These are phyloP conservation scores for Backusella parvicylindrica DNA, from an alignment of 192 early-diverging fungal genomes.

Conservation along the genomic window DNA sequence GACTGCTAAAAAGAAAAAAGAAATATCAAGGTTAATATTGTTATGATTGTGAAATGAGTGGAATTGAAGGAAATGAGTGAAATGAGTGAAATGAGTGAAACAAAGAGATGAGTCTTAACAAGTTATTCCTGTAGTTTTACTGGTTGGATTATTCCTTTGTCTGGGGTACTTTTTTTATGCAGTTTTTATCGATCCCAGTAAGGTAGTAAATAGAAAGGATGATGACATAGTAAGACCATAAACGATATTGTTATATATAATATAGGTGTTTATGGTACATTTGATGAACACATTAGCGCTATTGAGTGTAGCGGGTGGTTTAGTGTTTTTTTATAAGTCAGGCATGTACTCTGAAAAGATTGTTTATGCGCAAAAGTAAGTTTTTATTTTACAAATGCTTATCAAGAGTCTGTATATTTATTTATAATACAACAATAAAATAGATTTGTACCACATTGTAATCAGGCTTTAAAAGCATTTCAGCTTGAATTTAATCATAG, in stretches of 20 bases:
- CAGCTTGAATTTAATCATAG: slow-evolving; percentile 52
- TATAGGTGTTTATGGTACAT: slow-evolving; percentile 18
- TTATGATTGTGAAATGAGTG: background rate
- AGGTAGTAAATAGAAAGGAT: slow-evolving; percentile 25
- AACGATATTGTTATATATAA: background rate
- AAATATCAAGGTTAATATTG: slow-evolving; percentile 60
- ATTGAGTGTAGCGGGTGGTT: slow-evolving; percentile 33
- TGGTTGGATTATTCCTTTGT: slow-evolving; percentile 10
- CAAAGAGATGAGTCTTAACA: slow-evolving; percentile 2
- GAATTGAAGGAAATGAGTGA: background rate
- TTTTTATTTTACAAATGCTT: background rate
- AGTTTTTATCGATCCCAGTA: slow-evolving; percentile 47
- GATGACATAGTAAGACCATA: background rate
- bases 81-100: background rate
- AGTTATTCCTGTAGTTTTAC: slow-evolving; percentile 28
- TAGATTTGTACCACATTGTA: slow-evolving; percentile 60
- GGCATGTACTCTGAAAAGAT: slow-evolving; percentile 59
- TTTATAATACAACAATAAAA: background rate
- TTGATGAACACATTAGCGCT: slow-evolving; percentile 36
- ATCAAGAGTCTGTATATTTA: background rate
- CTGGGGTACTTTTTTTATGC: slow-evolving; percentile 46
- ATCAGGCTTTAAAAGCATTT: slow-evolving; percentile 50
- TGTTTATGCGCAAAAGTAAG: slow-evolving; percentile 53
- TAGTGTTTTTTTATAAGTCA: slow-evolving; percentile 51
- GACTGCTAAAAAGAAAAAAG: slow-evolving; percentile 61